Percentiles rank a stretch among this genome's conserved stretches.
Evolutionary conservation across 1,284 basidiomycete genomes (phyloP).

Genomic region (Gastroboletus turbinatus): DNA sequence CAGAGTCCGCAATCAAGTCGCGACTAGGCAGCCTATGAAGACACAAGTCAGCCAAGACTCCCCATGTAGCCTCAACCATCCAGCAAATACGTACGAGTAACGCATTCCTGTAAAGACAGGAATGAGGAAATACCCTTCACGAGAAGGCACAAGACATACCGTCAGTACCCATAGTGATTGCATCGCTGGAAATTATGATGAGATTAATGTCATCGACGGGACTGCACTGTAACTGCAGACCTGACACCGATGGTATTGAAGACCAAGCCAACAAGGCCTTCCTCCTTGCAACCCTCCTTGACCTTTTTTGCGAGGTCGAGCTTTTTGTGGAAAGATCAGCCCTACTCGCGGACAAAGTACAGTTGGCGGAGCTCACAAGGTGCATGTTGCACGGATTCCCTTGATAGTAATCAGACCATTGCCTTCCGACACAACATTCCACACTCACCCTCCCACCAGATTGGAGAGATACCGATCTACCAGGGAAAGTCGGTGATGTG

Average conservation of each 20-base stretch:
- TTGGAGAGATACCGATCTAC: constrained; percentile 79
- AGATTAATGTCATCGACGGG: background rate
- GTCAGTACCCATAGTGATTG: constrained; percentile 82
- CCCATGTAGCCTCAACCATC: background rate
- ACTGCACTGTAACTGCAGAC: constrained; percentile 34
- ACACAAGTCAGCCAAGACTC: background rate
- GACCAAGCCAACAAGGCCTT: constrained; percentile 72
- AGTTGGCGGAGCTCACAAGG: constrained; percentile 46
- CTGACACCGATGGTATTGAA: constrained; percentile 84
- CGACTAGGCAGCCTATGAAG: constrained; percentile 74
- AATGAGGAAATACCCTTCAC: constrained; percentile 2
- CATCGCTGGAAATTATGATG: constrained; percentile 51
- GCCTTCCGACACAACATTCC: background rate
- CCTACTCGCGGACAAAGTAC: background rate
- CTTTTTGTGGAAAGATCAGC: constrained; percentile 38
- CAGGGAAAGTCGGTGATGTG: constrained; percentile 3
- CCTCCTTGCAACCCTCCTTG: constrained; percentile 75
- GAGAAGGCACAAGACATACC: constrained; percentile 44
- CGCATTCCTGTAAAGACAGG: constrained; percentile 58
- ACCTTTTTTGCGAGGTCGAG: constrained; percentile 74
- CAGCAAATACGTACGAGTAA: constrained; percentile 60
- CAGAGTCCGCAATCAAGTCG: constrained; percentile 88
- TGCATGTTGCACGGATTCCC: constrained; percentile 84
- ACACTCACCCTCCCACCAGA: constrained; percentile 82
- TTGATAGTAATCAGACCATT: constrained; percentile 27